A percentile compares a stretch with the other conserved stretches of the same genome.
These are phyloP conservation scores for Trichoderma oligosporum DNA, from an alignment of 2,329 filamentous ascomycete species.

Conservation along the genomic window DNA sequence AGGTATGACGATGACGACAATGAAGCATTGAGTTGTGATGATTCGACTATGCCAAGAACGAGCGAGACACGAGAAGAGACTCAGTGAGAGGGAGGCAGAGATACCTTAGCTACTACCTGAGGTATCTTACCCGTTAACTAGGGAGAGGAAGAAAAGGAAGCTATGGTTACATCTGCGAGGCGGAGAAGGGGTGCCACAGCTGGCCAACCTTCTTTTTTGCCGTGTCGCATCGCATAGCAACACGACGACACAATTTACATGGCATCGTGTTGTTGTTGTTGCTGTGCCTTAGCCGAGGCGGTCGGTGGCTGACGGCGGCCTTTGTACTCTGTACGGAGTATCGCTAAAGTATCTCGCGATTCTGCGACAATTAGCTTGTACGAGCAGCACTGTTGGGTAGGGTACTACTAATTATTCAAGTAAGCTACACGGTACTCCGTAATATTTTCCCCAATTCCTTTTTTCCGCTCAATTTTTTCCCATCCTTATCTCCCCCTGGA, in stretches of 20 bases:
- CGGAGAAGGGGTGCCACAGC: constrained; percentile 2
- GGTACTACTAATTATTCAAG: background rate
- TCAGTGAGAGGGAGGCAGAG: background rate
- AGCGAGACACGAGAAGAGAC: background rate
- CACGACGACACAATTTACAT: background rate
- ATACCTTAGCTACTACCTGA: background rate
- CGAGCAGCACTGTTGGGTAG: background rate
- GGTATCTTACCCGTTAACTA: too few species aligned
- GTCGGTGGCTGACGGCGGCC: background rate
- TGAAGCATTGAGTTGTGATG: background rate
- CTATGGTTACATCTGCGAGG: background rate
- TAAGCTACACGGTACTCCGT: background rate
- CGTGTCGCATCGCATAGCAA: background rate
- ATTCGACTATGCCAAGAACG: background rate
- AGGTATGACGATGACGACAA: constrained; percentile 1
- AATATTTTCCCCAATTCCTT: background rate
- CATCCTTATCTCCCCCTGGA: constrained; percentile 12
- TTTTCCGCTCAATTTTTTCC: background rate
- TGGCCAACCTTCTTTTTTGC: constrained; percentile 5
- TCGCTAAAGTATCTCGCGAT: background rate
- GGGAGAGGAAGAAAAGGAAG: background rate
- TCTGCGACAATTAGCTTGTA: background rate
- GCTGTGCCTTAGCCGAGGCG: background rate
- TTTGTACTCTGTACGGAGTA: too few species aligned
- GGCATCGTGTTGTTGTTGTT: background rate